Percentiles rank a stretch among this genome's conserved stretches.
Conservation (phyloP, 257 asterid species). For the Rubia yunnanensis region DNA sequence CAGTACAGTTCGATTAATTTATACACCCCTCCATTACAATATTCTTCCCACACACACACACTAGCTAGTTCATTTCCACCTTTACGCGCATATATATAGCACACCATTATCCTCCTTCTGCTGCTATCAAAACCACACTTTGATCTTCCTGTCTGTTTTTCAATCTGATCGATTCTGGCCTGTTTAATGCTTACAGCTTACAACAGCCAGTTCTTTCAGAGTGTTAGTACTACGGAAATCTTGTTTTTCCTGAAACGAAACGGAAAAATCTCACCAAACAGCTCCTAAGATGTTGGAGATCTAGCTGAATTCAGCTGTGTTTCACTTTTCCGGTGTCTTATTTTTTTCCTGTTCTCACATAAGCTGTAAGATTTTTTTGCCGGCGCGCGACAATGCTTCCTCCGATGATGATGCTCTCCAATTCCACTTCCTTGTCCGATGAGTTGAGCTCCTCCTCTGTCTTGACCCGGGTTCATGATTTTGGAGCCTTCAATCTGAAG, state of each 20-base stretch:
- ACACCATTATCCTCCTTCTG: not conserved
- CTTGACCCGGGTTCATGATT: constrained; percentile 38
- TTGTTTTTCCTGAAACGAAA: constrained; percentile 7
- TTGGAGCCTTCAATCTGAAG: constrained; percentile 34
- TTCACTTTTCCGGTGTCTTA: too few relatives aligned
- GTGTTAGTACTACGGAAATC: not conserved
- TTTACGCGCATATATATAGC: constrained; percentile 26
- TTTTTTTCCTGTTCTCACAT: not conserved
- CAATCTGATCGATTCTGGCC: constrained; percentile 2
- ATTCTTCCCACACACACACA: constrained; percentile 4
- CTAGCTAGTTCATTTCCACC: constrained; percentile 9
- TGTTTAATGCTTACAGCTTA: not conserved
- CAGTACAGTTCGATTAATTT: constrained; percentile 13
- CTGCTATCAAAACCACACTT: not conserved
- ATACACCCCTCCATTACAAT: constrained; percentile 27
- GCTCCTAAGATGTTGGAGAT: not conserved
- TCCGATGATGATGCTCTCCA: constrained; percentile 26
- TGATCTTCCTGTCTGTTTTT: constrained; percentile 10
- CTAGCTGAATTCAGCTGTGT: too few relatives aligned
- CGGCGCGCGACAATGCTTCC: constrained; percentile 45
- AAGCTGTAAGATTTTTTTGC: too few relatives aligned
- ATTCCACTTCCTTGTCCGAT: constrained; percentile 38
- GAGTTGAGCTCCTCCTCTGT: constrained; percentile 43
- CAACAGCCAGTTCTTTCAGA: not conserved
- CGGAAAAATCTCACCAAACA: not conserved